phyloP scores from a whole-genome alignment of 495 filamentous ascomycete genomes.

The Xylaria scruposa region DNA sequence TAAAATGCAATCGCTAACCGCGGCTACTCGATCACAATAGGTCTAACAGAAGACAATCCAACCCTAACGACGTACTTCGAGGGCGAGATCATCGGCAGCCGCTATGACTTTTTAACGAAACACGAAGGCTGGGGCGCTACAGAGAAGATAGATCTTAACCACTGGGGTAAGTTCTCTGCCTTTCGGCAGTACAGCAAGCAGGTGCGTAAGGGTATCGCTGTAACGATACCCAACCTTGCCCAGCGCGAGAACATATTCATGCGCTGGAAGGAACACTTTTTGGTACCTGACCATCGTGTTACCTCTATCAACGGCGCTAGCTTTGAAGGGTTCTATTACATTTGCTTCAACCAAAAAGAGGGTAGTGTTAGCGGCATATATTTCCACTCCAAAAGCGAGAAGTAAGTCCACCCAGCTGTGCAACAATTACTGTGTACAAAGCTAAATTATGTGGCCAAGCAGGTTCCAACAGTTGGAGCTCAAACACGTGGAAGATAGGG shows the following conservation, averaged over 20 bases:
- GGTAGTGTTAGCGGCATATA: conserved; percentile 93
- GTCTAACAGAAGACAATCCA: conserved; percentile 92
- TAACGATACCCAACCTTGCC: conserved; percentile 68
- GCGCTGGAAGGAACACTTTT: conserved; percentile 99
- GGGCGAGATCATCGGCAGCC: conserved; percentile 95
- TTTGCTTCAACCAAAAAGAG: conserved; percentile 92
- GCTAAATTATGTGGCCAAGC: conserved; percentile 13
- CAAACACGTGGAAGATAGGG: conserved; percentile 81
- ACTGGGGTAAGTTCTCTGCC: conserved; percentile 90
- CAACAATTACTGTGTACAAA: conserved; percentile 15
- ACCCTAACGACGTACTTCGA: conserved; percentile 98
- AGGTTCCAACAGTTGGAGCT: conserved; percentile 95
- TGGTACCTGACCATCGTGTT: conserved; percentile 94
- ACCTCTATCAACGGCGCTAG: conserved; percentile 89
- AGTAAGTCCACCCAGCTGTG: conserved; percentile 61
- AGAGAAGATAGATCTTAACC: conserved; percentile 89
- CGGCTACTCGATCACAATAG: conserved; percentile 49
- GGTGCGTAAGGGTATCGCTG: conserved; percentile 64
- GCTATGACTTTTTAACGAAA: conserved; percentile 90
- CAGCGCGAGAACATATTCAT: conserved; percentile 95
- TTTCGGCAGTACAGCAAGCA: conserved; percentile 80
- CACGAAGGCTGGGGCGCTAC: conserved; percentile 90
- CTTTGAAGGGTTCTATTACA: conserved; percentile 99
- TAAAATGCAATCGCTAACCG: conserved; percentile 28
- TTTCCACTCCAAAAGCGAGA: conserved; percentile 96